Evolutionary conservation across 1,284 basidiomycete genomes (phyloP), one percentile per base, ranked within the genome.

Genomic region (Irpex sp.): DNA sequence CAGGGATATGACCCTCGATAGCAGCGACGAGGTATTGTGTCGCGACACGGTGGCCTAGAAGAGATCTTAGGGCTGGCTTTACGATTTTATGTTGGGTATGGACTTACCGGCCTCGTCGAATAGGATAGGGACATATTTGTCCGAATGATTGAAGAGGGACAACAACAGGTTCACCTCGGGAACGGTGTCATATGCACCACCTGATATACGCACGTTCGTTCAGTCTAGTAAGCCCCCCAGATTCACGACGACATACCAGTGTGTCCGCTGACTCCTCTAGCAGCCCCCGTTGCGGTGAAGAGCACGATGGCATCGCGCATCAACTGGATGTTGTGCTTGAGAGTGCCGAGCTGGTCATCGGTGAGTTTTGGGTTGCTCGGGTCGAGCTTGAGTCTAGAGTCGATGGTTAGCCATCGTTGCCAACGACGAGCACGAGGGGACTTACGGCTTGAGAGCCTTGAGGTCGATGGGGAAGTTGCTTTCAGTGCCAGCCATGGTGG

Each of bases 111-210:
- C 90, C 74, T 92, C 90, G 68, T 92, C 89, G 67, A 91, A 92
- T 37, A 92, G 76, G 65, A 89, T 80, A 1, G 87, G 87, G 35
- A 85, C 76, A 68, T 83, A 90, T 63, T 79, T 85, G 37, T 89
- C 80, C 11, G 85, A 86, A 59, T 81, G 73, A 65, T 88, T 82
- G 72, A 93, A 89, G 64, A 93, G 78, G 50, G 85, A 81, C 49
- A 92, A 82, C 56, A 93, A 78, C 65, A 93, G 84, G 73, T 84
- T 86, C 46, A 93, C 88, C 76, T 94, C 92, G 0, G 90, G 91
- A 8, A 92, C 89, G 36, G 92, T 94, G 74, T 94, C 92, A 71
- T 86, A 94, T 3, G 93, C 90, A 70, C 92, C 92, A 68, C 90
- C 90, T 87, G 51, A 33, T 31, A 7, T 3, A 15, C 39, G 39